A percentile compares a stretch with the other conserved stretches of the same genome.
phyloP scores from a whole-genome alignment of 73 alveolate genomes.

The Paramecium primaurelia region DNA sequence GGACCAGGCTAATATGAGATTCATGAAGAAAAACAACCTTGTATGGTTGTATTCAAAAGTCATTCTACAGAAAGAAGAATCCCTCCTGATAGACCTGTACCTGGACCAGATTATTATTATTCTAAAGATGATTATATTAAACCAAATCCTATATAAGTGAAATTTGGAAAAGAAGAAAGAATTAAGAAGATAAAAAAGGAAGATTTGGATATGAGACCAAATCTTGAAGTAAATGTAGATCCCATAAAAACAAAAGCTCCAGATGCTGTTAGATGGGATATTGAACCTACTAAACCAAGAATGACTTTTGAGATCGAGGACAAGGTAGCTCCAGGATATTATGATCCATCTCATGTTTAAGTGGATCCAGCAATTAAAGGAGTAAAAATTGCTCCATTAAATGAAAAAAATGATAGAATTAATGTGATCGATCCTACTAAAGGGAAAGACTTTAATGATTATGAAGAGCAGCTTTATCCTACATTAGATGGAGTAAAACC shows the following conservation, averaged over 20 bases:
- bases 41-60: slow-evolving; percentile 53
- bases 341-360: slow-evolving; percentile 63
- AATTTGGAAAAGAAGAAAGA: slow-evolving; percentile 52
- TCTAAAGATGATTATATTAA: slow-evolving; percentile 59
- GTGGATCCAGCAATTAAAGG: slow-evolving; percentile 70
- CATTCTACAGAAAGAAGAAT: slow-evolving; percentile 49
- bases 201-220: slow-evolving; percentile 54
- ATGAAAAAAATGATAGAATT: slow-evolving; percentile 50
- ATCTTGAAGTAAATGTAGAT: slow-evolving; percentile 17
- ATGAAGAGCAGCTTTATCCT: slow-evolving; percentile 67
- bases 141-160: background rate
- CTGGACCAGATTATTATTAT: slow-evolving; percentile 63
- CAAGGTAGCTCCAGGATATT: slow-evolving; percentile 73
- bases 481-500: slow-evolving; percentile 72
- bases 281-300: slow-evolving; percentile 18
- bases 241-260: slow-evolving; percentile 5
- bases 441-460: slow-evolving; percentile 65
- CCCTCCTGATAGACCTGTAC: slow-evolving; percentile 41
- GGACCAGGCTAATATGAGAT: slow-evolving; percentile 58
- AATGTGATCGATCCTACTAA: slow-evolving; percentile 51
- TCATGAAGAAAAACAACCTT: slow-evolving; percentile 14
- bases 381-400: slow-evolving; percentile 55
- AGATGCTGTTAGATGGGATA: slow-evolving; percentile 36
- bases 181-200: slow-evolving; percentile 1
- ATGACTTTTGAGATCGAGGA: background rate